Conservation (phyloP, 2,329 filamentous ascomycete species). For the Huntiella abstrusa region DNA sequence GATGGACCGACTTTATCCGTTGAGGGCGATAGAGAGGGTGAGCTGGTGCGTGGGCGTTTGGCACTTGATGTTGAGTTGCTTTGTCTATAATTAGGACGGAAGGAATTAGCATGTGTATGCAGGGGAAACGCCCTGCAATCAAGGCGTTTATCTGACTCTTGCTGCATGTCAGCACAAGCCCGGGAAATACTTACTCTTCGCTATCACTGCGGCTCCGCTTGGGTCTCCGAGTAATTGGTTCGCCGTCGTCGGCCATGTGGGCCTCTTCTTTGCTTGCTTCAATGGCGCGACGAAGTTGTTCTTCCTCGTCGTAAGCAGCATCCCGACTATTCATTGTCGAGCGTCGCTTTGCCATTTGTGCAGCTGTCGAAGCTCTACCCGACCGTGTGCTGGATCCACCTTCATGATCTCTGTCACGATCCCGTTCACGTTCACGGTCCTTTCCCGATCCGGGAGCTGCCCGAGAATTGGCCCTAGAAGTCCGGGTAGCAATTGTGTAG, state of each 20-base stretch:
- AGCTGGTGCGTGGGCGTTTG: conserved; percentile 72
- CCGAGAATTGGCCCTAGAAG: conserved; percentile 37
- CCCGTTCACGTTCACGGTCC: not conserved
- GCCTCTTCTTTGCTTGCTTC: conserved; percentile 85
- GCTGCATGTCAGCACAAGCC: not conserved
- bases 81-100: too few species aligned
- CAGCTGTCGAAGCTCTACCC: conserved; percentile 30
- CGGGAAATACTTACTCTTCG: conserved; percentile 58
- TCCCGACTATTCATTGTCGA: conserved; percentile 96
- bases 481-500: conserved; percentile 40
- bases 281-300: conserved; percentile 70
- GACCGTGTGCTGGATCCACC: conserved; percentile 37
- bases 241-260: conserved; percentile 26
- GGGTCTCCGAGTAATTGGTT: conserved; percentile 36
- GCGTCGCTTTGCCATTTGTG: conserved; percentile 56
- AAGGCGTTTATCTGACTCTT: too few species aligned
- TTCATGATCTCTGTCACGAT: conserved; percentile 42
- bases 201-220: conserved; percentile 83
- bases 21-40: conserved; percentile 44
- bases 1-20: conserved; percentile 29
- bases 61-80: conserved; percentile 20
- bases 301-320: conserved; percentile 89
- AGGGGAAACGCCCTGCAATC: too few species aligned
- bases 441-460: conserved; percentile 37
- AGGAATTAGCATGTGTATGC: too few species aligned